Percentiles rank a stretch among this genome's conserved stretches.
phyloP scores from a whole-genome alignment of 2,329 filamentous ascomycete genomes.

The Mycosphaerelloides madeirae region DNA sequence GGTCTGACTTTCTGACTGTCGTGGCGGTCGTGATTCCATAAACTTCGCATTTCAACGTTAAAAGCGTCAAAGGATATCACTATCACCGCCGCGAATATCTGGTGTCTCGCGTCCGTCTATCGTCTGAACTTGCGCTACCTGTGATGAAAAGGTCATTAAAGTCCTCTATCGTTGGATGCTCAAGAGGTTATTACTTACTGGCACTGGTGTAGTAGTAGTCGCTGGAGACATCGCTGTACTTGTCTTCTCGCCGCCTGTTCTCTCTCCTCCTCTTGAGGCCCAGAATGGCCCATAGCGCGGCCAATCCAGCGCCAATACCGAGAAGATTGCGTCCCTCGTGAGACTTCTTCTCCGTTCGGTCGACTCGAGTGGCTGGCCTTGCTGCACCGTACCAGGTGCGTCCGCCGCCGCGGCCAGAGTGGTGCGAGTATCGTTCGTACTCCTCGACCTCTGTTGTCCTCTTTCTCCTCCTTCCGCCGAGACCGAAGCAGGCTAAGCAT shows the following conservation, averaged over 20 bases:
- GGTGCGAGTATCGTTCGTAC: conserved; percentile 57
- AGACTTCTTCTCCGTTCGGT: conserved; percentile 34
- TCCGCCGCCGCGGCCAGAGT: conserved; percentile 46
- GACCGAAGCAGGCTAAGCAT: conserved; percentile 57
- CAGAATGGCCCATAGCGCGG: conserved; percentile 41
- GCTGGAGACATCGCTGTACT: conserved; percentile 39
- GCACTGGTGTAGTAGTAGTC: conserved; percentile 43
- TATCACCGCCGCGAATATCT: conserved; percentile 17
- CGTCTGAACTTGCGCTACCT: conserved; percentile 25
- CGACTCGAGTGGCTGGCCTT: conserved; percentile 29
- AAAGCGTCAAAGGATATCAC: background rate
- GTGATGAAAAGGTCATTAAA: conserved; percentile 12
- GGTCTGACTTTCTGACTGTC: background rate
- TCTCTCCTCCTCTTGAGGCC: conserved; percentile 44
- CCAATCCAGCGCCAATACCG: conserved; percentile 41
- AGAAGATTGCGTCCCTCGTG: conserved; percentile 30
- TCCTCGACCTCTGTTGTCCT: conserved; percentile 54
- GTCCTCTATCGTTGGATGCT: background rate
- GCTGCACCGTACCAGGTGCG: conserved; percentile 45
- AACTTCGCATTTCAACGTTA: background rate
- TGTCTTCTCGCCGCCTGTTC: conserved; percentile 37
- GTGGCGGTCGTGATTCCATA: background rate
- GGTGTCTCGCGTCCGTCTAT: conserved; percentile 18
- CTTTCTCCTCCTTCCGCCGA: conserved; percentile 44
- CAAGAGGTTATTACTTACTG: conserved; percentile 37